A percentile compares a stretch with the other conserved stretches of the same genome.
phyloP scores from a whole-genome alignment of 371 early-diverging fungal genomes.

The Mortierella sp. region DNA sequence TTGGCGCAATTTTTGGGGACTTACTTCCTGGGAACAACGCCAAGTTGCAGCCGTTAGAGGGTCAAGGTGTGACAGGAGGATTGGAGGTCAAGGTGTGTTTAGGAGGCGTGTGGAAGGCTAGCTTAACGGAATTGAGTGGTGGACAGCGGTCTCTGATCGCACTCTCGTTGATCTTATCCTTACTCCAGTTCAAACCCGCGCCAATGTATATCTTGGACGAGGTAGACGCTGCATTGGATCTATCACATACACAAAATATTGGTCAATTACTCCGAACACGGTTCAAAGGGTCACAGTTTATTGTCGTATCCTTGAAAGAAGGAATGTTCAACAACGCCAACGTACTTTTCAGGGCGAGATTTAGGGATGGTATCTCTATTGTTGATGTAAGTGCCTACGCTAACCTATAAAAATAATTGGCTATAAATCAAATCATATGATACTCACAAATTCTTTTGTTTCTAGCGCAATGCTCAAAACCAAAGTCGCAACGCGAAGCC shows the following conservation, averaged over 20 bases:
- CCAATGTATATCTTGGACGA: constrained; percentile 99
- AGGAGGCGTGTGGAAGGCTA: constrained; percentile 98
- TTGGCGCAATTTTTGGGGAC: constrained; percentile 96
- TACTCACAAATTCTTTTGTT: background rate
- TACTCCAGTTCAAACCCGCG: constrained; percentile 99
- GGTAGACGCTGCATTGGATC: constrained; percentile 99
- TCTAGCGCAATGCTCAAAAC: constrained; percentile 19
- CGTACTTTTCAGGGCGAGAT: constrained; percentile 95
- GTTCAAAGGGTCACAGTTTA: constrained; percentile 99
- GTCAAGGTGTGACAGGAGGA: constrained; percentile 85
- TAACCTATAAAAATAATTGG: background rate
- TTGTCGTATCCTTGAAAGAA: constrained; percentile 99
- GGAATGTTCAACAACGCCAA: constrained; percentile 99
- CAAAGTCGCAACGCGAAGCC: constrained; percentile 11
- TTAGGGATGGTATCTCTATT: constrained; percentile 96
- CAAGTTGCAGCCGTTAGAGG: constrained; percentile 88
- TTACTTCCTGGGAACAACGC: constrained; percentile 93
- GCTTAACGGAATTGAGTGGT: constrained; percentile 97
- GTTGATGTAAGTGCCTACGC: constrained; percentile 74
- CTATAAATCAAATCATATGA: background rate
- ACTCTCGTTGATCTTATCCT: constrained; percentile 95
- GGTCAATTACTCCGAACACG: constrained; percentile 96
- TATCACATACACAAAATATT: constrained; percentile 99
- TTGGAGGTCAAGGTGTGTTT: constrained; percentile 96
- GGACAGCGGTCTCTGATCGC: constrained; percentile 99